Conservation (phyloP, 495 filamentous ascomycete genomes). For the Xylaria nigripes region DNA sequence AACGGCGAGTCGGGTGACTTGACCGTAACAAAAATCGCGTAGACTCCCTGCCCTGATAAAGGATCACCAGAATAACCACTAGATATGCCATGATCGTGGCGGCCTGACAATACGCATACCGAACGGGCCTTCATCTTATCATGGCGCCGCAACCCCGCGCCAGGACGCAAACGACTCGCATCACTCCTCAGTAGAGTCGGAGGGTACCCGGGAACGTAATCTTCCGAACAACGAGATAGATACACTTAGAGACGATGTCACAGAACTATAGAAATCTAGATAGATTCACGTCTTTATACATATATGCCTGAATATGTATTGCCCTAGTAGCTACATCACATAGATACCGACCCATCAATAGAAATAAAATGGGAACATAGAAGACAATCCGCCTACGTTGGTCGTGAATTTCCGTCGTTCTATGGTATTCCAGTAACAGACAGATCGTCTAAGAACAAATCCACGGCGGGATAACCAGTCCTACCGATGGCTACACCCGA, state of each 20-base stretch:
- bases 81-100: background rate
- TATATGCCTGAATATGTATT: background rate
- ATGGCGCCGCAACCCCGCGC: background rate
- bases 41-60: conserved; percentile 1
- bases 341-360: too few relatives aligned
- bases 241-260: background rate
- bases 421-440: too few relatives aligned
- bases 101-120: background rate
- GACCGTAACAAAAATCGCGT: conserved; percentile 38
- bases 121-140: background rate
- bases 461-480: too few relatives aligned
- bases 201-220: too few relatives aligned
- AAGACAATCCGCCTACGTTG: too few relatives aligned
- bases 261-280: background rate
- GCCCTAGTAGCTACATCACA: too few relatives aligned
- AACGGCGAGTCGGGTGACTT: conserved; percentile 31
- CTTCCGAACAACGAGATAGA: background rate
- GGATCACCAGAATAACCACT: background rate
- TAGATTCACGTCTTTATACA: background rate
- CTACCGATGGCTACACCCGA: too few relatives aligned
- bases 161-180: too few relatives aligned
- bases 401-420: too few relatives aligned
- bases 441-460: too few relatives aligned
- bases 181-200: too few relatives aligned
- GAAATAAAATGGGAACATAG: too few relatives aligned